Base-by-base conservation (phyloP, 2,329 filamentous ascomycete genomes). In the Penicillium sp. region DNA sequence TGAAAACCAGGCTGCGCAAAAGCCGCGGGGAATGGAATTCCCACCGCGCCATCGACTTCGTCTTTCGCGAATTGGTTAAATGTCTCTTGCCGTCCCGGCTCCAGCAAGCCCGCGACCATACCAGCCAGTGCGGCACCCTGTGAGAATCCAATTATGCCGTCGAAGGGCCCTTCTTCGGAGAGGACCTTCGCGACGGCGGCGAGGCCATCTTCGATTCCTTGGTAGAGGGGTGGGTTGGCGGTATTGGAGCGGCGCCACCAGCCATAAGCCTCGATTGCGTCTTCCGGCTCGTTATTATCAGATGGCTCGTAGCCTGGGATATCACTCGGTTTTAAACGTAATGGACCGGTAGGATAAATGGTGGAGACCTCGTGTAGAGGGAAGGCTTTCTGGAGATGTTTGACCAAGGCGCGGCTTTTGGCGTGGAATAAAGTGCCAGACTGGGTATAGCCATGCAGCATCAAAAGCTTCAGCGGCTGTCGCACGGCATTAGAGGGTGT, bases 401-500 rank as follows among this genome's bases (percentile, higher is more conserved):
- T 95, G 54, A 88, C 79, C 1, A 95, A 72, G 8, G 86, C 86
- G 62, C 87, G 85, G 30, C 86, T 93, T 70, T 95, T 95, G 62
- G 82, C 77, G 60, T 79, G 82, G 76, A 95, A 95, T 47, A 88
- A 72, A 3, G 81, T 66, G 3, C 89, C 88, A 17, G 85, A 93
- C 72, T 96, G 90, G 6, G 90, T 95, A 75, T 81, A 95, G 64
- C 90, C 84, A 55, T 89, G 84, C 17, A 89, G 73, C 82, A 88
- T 86, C 30, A 89, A 71, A 47, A 89, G 80, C 63, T 80, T 85
- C 38, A 72, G 60, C 6, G 64, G 60, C 29, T 57, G 45, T 29
- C 53, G 52, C 27, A 26, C 34, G 10, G 35, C 32, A 34, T 42
- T 23, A 7, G 43, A 18, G n/a, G 40, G 38, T 2, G 41, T 48